Base-by-base conservation (phyloP, 1,284 basidiomycete species). In the Malassezia restricta region DNA sequence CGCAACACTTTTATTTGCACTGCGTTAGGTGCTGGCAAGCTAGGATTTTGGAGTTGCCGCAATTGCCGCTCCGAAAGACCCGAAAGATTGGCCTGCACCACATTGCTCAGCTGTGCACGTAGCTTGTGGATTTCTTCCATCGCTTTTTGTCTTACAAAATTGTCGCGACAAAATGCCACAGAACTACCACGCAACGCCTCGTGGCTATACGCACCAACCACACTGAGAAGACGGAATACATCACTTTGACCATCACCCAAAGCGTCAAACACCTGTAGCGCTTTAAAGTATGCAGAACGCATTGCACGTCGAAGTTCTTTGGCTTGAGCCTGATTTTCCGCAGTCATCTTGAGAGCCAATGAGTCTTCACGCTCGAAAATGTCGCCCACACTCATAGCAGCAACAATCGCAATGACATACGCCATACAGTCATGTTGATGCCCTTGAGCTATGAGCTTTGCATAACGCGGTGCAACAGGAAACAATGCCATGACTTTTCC, bases 101-200 rank as follows among this genome's bases (percentile, higher is more conserved):
- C 43, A 15, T 51, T 54, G 42, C 63, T 61, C 78, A 82, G 64
- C 81, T 86, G 94, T 0, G 82, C 79, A 37, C 91, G 82, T n/a
- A 99, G 79, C 74, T 98, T 96, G 74, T 92, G 91, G 39, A 96
- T 94, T 76, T 99, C 94, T 75, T 95, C 87, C 91, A 99, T 98
- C 0, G 90, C 87, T 79, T 96, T 96, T 1, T 80, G 79, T 51
- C 90, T 78, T n/a, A 96, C 82, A 66, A 94, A 98, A 74, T 96
- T 87, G 44, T 86, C 81, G 7, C 77, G 75, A 75, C 94, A 98
- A 74, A 98, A 99, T 20, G 79, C 74, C 6, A 49, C 37, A 0
- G 82, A 82, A 17, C 84, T 84, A 3, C 86, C 84, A 2, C 28
- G 15, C 5, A 43, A 29, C 1, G 48, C 53, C 24, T 85, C 84